Base-by-base conservation (phyloP, 2,329 filamentous ascomycete genomes). In the Hypoxylon sp. region DNA sequence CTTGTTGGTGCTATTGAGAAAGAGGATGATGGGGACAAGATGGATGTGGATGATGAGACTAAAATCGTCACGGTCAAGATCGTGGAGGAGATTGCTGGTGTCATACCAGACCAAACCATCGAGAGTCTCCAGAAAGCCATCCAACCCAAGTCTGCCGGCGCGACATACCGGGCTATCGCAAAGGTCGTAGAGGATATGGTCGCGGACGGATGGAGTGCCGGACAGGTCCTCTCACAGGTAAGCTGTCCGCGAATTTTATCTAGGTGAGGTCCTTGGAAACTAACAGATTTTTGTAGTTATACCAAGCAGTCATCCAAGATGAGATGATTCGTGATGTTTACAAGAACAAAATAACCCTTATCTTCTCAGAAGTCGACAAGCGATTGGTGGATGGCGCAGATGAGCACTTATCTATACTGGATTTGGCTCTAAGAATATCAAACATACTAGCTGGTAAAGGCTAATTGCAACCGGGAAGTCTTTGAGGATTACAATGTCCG, bases 301-400 rank as follows among this genome's bases (percentile, higher is more conserved):
- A 98, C 76, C 91, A 96, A 79, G 84, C 87, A 25, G 82, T 98
- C 38, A 87, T 97, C 28, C 93, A 89, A 76, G 93, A 97, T 75
- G 96, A 98, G 79, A 86, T 90, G 6, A 90, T 98, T 23, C 88
- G 89, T 0, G 93, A 98, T 75, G 81, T 88, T 11, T 92, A 97
- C 76, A 99, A 99, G 82, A 97, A 95, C 77, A 91, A 91, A 78
- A 95, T 99, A 65, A 91, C 95, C 51, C 85, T 93, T 68, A 85
- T 95, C 2, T 99, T 99, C 77, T 98, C 94, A 0, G 94, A 98
- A 79, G 86, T 95, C 28, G 96, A 99, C 78, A 98, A 98, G 85
- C 87, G 96, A 71, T 81, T 99, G 50, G 91, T 97, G 5, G 97
- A 99, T 79, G 96, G 96, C 7, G 92, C 94, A 2, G 96, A 99